These are phyloP conservation scores for Phialocephala sp. DNA, from an alignment of 2,329 filamentous ascomycete genomes.

Conservation along the genomic window DNA sequence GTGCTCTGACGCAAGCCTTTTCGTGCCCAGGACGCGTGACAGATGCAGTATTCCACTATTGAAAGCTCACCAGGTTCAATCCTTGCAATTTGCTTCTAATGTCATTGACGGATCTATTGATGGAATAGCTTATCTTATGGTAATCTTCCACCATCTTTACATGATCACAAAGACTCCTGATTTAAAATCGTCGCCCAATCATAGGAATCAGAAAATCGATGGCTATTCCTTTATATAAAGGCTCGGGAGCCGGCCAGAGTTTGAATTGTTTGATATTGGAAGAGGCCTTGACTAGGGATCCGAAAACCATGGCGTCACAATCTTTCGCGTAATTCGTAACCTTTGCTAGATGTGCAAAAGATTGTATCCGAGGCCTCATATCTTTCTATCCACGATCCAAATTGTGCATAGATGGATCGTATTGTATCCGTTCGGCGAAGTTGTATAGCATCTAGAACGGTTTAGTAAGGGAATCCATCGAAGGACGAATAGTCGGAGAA, in stretches of 20 bases:
- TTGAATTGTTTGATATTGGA: too few species aligned
- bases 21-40: too few species aligned
- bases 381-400: neutral
- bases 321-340: neutral
- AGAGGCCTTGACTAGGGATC: neutral
- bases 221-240: neutral
- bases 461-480: neutral
- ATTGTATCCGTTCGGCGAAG: neutral
- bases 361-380: neutral
- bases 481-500: too few species aligned
- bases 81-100: too few species aligned
- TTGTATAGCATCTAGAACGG: conserved; percentile 5
- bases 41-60: too few species aligned
- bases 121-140: too few species aligned
- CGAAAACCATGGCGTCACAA: conserved; percentile 1
- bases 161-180: neutral
- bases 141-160: too few species aligned
- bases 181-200: neutral
- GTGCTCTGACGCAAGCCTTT: too few species aligned
- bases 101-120: too few species aligned
- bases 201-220: neutral
- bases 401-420: neutral
- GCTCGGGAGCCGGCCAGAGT: neutral
- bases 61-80: too few species aligned
- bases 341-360: neutral